Evolutionary conservation across 192 early-diverging fungal genomes (phyloP).

Genomic region (Backusella psychrophila): DNA sequence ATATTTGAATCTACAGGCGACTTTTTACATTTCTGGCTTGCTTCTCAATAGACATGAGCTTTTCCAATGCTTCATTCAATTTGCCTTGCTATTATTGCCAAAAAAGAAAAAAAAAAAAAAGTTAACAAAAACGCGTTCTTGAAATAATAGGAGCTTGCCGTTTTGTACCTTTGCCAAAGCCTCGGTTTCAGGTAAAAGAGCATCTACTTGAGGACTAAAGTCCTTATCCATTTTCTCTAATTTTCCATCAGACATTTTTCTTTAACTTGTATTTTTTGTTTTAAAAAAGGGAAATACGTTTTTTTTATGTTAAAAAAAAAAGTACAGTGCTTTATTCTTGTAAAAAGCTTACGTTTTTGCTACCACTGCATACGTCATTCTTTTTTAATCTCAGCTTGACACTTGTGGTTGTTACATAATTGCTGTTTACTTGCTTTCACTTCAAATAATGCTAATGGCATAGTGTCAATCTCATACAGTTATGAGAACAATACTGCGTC

Average conservation of each 20-base stretch:
- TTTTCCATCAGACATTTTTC: slow-evolving; percentile 49
- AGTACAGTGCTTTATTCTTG: background rate
- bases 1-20: background rate
- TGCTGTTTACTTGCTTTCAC: too few relatives aligned
- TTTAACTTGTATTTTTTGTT: background rate
- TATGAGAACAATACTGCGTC: too few relatives aligned
- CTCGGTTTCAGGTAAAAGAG: slow-evolving; percentile 77
- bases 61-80: slow-evolving; percentile 84
- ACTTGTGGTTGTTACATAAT: too few relatives aligned
- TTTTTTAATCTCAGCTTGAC: background rate
- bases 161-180: slow-evolving; percentile 56
- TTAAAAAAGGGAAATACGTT: background rate
- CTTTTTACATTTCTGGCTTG: slow-evolving; percentile 86
- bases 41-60: slow-evolving; percentile 86
- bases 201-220: slow-evolving; percentile 77
- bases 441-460: too few relatives aligned
- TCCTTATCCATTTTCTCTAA: slow-evolving; percentile 92
- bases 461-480: too few relatives aligned
- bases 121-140: background rate
- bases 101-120: background rate
- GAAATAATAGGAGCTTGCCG: background rate
- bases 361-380: slow-evolving; percentile 7
- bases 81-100: slow-evolving; percentile 53
- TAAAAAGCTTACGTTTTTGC: slow-evolving; percentile 1
- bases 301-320: background rate